Evolutionary conservation across 73 alveolate species (phyloP).

Genomic region (Uronychia binucleata): DNA sequence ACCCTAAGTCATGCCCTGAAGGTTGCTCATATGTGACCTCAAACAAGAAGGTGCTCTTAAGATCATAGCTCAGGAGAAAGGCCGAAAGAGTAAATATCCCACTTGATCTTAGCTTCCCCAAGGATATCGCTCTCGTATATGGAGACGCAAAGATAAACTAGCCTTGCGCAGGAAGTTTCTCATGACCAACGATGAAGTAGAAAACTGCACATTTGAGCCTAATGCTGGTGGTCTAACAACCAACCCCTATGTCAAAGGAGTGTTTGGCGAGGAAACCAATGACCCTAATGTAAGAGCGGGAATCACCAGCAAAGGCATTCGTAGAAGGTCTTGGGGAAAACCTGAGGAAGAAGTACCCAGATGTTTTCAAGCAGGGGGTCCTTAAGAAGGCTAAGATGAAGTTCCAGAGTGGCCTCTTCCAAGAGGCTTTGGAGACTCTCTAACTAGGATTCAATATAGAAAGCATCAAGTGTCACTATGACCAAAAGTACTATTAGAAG

Average conservation of each 20-base stretch:
- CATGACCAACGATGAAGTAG: slow-evolving; percentile 88
- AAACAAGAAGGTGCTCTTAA: slow-evolving; percentile 27
- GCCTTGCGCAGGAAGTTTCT: slow-evolving; percentile 73
- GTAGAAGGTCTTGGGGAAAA: slow-evolving; percentile 67
- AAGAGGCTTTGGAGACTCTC: slow-evolving; percentile 63
- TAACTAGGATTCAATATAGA: slow-evolving; percentile 77
- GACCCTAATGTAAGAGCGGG: too few relatives aligned
- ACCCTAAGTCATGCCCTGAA: slow-evolving; percentile 30
- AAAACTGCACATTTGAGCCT: slow-evolving; percentile 93
- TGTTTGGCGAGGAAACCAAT: too few relatives aligned
- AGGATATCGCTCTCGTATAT: slow-evolving; percentile 24
- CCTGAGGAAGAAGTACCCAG: slow-evolving; percentile 66
- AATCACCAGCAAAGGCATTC: too few relatives aligned
- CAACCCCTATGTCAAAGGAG: too few relatives aligned
- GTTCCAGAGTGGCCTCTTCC: slow-evolving; percentile 68
- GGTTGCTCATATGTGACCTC: slow-evolving; percentile 16
- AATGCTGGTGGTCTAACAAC: too few relatives aligned
- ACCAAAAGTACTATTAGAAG: slow-evolving; percentile 33
- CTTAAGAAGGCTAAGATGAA: slow-evolving; percentile 73
- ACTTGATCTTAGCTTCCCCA: slow-evolving; percentile 13
- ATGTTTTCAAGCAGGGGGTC: slow-evolving; percentile 80
- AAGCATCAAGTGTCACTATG: slow-evolving; percentile 48
- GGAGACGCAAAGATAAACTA: too few relatives aligned
- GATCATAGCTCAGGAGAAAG: background rate
- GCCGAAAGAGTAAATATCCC: too few relatives aligned